Evolutionary conservation across 202 grass and related monocot genomes (phyloP).

Genomic region (Digitaria exilis): DNA sequence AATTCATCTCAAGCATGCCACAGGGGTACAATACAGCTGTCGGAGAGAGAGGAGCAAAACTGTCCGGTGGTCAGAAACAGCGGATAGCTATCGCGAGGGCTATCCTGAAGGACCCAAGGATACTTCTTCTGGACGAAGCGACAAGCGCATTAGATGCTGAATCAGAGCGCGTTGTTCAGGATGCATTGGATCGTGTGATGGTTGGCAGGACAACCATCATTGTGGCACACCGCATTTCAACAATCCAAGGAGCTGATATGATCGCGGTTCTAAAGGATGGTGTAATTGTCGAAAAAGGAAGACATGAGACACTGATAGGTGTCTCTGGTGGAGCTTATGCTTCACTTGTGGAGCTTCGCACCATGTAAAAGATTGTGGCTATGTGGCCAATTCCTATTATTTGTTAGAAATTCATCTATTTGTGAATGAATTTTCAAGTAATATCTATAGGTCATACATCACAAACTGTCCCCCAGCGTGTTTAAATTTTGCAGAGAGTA

Average conservation of each 20-base stretch:
- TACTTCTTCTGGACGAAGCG: conserved; percentile 91
- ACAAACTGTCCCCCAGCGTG: no score
- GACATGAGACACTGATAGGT: conserved; percentile 43
- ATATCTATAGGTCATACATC: not conserved
- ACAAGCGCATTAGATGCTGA: conserved; percentile 97
- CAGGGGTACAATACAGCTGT: conserved; percentile 48
- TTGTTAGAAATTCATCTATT: not conserved
- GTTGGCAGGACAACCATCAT: conserved; percentile 47
- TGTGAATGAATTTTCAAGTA: not conserved
- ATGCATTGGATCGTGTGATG: conserved; percentile 56
- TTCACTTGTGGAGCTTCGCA: conserved; percentile 49
- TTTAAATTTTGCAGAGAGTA: not conserved
- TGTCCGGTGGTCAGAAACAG: conserved; percentile 57
- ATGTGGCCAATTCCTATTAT: not conserved
- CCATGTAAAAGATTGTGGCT: not conserved
- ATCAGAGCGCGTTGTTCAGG: conserved; percentile 66
- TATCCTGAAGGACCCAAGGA: conserved; percentile 48
- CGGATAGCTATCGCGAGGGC: conserved; percentile 48
- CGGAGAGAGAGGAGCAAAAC: conserved; percentile 50
- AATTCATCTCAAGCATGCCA: conserved; percentile 26
- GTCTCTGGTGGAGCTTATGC: conserved; percentile 51
- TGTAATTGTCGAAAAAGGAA: conserved; percentile 51
- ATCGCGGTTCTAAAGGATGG: conserved; percentile 65
- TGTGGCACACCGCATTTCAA: conserved; percentile 64
- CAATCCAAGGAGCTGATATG: conserved; percentile 50